Conservation (phyloP, 805 yeast genomes). For the Wickerhamomyces canadensis region DNA sequence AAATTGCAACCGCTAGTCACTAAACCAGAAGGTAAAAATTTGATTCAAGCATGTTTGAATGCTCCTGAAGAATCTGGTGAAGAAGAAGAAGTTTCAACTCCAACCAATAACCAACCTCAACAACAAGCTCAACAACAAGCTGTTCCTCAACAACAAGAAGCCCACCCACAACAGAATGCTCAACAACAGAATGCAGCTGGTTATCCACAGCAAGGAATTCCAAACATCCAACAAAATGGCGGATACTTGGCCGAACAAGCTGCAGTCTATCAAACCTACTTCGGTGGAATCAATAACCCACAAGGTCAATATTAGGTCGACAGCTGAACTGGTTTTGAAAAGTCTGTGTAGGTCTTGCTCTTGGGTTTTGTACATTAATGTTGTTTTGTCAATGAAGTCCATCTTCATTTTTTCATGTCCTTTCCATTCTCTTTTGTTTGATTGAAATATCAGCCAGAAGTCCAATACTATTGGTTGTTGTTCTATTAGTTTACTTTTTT, state of each 20-base stretch:
- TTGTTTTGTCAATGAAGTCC: too few species aligned
- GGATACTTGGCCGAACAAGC: slow-evolving; percentile 47
- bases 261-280: slow-evolving; percentile 60
- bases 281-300: slow-evolving; percentile 51
- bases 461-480: too few species aligned
- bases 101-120: slow-evolving; percentile 29
- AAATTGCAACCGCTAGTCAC: slow-evolving; percentile 97
- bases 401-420: too few species aligned
- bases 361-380: too few species aligned
- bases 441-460: too few species aligned
- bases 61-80: slow-evolving; percentile 78
- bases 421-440: too few species aligned
- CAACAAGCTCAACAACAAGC: slow-evolving; percentile 28
- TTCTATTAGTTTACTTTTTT: too few species aligned
- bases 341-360: too few species aligned
- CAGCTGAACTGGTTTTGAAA: too few species aligned
- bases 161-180: slow-evolving; percentile 9
- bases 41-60: slow-evolving; percentile 93
- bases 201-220: slow-evolving; percentile 35
- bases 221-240: slow-evolving; percentile 37
- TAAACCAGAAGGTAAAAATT: slow-evolving; percentile 93
- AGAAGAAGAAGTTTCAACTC: slow-evolving; percentile 34
- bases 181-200: slow-evolving; percentile 27
- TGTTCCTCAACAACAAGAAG: slow-evolving; percentile 20
- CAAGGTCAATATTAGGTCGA: slow-evolving; percentile 54